Percentiles rank a stretch among this genome's conserved stretches.
phyloP scores from a whole-genome alignment of 805 yeast species.

The Monosporozyma aerobia region DNA sequence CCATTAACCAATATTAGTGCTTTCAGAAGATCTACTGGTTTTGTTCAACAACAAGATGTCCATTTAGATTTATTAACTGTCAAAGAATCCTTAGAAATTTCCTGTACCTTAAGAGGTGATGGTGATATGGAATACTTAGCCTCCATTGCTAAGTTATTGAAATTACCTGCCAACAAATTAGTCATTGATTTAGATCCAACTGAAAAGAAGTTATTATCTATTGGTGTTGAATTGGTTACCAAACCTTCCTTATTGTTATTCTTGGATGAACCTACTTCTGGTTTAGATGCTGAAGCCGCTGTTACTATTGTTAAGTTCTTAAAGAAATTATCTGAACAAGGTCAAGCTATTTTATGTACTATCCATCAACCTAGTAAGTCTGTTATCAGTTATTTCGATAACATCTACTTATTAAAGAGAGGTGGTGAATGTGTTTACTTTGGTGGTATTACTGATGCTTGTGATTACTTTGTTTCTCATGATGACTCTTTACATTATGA shows the following conservation, averaged over 20 bases:
- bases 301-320: constrained; percentile 48
- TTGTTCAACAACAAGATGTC: constrained; percentile 53
- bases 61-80: constrained; percentile 45
- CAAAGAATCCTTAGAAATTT: constrained; percentile 43
- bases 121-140: constrained; percentile 24
- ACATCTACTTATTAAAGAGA: constrained; percentile 49
- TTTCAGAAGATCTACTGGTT: constrained; percentile 47
- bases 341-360: constrained; percentile 52
- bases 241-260: constrained; percentile 46
- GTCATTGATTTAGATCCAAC: constrained; percentile 48
- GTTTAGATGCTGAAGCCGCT: constrained; percentile 50
- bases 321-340: constrained; percentile 41
- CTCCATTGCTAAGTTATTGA: constrained; percentile 35
- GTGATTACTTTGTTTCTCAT: constrained; percentile 41
- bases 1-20: constrained; percentile 34
- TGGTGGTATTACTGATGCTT: constrained; percentile 61
- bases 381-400: constrained; percentile 50
- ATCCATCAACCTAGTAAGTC: constrained; percentile 62
- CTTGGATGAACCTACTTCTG: constrained; percentile 55
- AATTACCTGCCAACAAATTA: constrained; percentile 35
- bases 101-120: constrained; percentile 41
- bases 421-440: constrained; percentile 69
- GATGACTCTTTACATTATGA: constrained; percentile 52
- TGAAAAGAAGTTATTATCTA: constrained; percentile 44
- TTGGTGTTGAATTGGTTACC: constrained; percentile 48